phyloP scores from a whole-genome alignment of 129 eudicot species.

The Oenanthe sinensis region DNA sequence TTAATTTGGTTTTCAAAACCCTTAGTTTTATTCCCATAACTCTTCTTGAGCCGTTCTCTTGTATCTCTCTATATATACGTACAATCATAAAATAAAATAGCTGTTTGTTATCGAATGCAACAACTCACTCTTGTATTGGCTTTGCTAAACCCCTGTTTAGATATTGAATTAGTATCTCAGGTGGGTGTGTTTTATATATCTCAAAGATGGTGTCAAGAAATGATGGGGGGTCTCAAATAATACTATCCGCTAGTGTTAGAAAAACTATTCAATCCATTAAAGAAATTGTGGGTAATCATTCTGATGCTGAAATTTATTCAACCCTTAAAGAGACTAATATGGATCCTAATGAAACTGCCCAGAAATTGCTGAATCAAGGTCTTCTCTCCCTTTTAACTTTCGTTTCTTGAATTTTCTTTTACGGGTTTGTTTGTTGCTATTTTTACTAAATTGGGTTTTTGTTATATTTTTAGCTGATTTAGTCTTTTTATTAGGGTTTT shows the following conservation, averaged over 20 bases:
- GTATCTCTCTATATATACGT: neutral
- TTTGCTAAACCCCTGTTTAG: conserved; percentile 12
- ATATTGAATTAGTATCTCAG: conserved; percentile 10
- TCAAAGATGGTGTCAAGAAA: conserved; percentile 56
- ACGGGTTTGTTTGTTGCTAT: neutral
- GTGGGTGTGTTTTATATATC: conserved; percentile 11
- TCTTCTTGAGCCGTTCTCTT: neutral
- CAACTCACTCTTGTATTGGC: conserved; percentile 6
- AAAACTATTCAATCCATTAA: conserved; percentile 68
- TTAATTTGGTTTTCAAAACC: conserved; percentile 26
- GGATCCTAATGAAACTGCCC: conserved; percentile 91
- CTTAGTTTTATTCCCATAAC: conserved; percentile 19
- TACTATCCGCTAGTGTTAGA: conserved; percentile 54
- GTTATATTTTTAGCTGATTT: neutral
- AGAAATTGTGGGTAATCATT: conserved; percentile 82
- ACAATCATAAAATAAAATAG: neutral
- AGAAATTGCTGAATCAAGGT: conserved; percentile 90
- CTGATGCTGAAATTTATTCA: conserved; percentile 76
- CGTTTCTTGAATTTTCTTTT: neutral
- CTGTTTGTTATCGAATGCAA: neutral
- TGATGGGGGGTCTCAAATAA: conserved; percentile 54
- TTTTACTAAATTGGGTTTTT: neutral
- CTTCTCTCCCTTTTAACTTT: neutral
- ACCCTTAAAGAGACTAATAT: conserved; percentile 75
- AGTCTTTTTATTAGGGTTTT: neutral